phyloP scores from a whole-genome alignment of 768 basidiomycete species.

The Podaxis sp. region DNA sequence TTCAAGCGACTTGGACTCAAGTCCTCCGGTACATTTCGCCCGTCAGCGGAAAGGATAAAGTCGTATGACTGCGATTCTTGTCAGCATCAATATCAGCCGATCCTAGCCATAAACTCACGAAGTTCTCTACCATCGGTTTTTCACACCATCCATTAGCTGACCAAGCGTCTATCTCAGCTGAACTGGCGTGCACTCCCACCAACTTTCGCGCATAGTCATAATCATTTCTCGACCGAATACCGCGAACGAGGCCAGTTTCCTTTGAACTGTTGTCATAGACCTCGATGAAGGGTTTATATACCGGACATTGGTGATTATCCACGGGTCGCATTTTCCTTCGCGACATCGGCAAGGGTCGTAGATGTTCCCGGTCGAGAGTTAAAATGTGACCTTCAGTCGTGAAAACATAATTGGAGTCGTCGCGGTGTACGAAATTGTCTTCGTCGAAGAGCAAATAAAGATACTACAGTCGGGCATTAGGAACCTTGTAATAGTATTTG shows the following conservation, averaged over 20 bases:
- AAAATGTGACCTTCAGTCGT: slow-evolving; percentile 95
- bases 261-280: slow-evolving; percentile 25
- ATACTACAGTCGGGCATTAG: slow-evolving; percentile 49
- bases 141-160: slow-evolving; percentile 73
- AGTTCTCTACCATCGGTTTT: slow-evolving; percentile 59
- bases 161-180: slow-evolving; percentile 56
- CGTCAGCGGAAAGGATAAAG: slow-evolving; percentile 68
- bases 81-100: neutral
- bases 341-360: slow-evolving; percentile 53
- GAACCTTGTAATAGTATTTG: neutral
- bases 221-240: slow-evolving; percentile 71
- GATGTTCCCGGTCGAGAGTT: slow-evolving; percentile 49
- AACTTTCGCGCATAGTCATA: slow-evolving; percentile 77
- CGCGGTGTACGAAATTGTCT: slow-evolving; percentile 64
- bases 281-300: slow-evolving; percentile 47
- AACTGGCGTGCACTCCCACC: slow-evolving; percentile 47
- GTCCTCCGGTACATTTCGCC: slow-evolving; percentile 58
- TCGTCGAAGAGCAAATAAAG: slow-evolving; percentile 91
- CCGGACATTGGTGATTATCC: slow-evolving; percentile 71
- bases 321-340: slow-evolving; percentile 58
- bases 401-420: slow-evolving; percentile 86
- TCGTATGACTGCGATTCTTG: slow-evolving; percentile 60
- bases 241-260: slow-evolving; percentile 50
- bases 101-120: slow-evolving; percentile 41
- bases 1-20: slow-evolving; percentile 64